phyloP scores from a whole-genome alignment of 2,329 filamentous ascomycete genomes.

The Penicillium verrucosum region DNA sequence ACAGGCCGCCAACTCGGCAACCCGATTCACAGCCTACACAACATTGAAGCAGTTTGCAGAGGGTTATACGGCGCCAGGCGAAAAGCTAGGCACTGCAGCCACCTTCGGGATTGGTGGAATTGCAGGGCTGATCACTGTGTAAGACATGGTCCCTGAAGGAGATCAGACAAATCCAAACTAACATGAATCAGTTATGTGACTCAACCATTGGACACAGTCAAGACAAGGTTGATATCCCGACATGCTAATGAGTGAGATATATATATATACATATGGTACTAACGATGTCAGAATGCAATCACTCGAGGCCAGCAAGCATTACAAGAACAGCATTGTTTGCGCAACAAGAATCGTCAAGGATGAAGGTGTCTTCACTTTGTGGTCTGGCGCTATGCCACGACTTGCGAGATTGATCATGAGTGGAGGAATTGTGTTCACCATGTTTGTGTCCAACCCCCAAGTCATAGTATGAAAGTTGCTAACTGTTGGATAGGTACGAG shows the following conservation, averaged over 20 bases:
- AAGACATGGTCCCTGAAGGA: constrained; percentile 5
- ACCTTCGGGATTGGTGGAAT: constrained; percentile 90
- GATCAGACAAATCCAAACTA: not conserved
- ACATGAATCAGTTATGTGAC: constrained; percentile 47
- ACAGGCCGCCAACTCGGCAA: constrained; percentile 91
- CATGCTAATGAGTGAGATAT: too few relatives aligned
- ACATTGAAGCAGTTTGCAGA: constrained; percentile 86
- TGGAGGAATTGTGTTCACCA: constrained; percentile 95
- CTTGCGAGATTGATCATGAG: constrained; percentile 82
- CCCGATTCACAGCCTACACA: constrained; percentile 87
- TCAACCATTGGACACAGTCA: constrained; percentile 83
- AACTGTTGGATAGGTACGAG: constrained; percentile 61
- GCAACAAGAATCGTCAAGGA: constrained; percentile 79
- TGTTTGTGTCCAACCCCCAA: constrained; percentile 52
- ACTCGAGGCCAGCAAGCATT: constrained; percentile 73
- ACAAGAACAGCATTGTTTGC: constrained; percentile 85
- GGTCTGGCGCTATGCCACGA: constrained; percentile 87
- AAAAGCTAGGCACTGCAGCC: constrained; percentile 82
- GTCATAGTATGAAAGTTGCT: constrained; percentile 10
- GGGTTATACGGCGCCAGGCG: constrained; percentile 86
- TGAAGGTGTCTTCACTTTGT: constrained; percentile 85
- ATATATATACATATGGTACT: constrained; percentile 1
- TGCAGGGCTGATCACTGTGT: constrained; percentile 88
- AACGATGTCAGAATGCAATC: constrained; percentile 74
- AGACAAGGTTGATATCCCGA: constrained; percentile 60